Conservation (phyloP, 257 asterid species). For the Solanum boliviense region DNA sequence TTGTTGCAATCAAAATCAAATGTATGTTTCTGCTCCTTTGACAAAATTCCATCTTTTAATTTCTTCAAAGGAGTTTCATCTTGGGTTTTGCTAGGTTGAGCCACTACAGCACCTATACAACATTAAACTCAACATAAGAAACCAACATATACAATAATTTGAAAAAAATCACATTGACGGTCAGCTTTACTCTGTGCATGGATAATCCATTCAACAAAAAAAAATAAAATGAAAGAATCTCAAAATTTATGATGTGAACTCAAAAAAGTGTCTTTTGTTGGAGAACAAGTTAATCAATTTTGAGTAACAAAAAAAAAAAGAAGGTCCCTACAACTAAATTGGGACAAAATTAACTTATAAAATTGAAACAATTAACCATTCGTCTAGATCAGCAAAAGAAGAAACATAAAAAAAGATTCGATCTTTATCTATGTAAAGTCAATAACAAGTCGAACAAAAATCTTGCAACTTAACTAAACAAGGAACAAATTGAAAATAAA, state of each 20-base stretch:
- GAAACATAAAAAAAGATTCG: not conserved
- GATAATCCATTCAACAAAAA: not conserved
- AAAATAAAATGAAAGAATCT: not conserved
- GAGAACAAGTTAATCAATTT: not conserved
- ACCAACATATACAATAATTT: not conserved
- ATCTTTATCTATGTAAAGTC: not conserved
- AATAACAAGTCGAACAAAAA: not conserved
- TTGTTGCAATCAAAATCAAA: slow-evolving; percentile 10
- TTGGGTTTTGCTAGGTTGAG: slow-evolving; percentile 12
- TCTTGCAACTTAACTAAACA: not conserved
- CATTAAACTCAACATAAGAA: slow-evolving; percentile 2
- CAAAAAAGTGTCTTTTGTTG: not conserved
- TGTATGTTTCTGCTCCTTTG: slow-evolving; percentile 14
- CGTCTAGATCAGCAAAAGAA: not conserved
- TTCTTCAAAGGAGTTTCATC: slow-evolving; percentile 28
- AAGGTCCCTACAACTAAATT: not conserved
- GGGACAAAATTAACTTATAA: not conserved
- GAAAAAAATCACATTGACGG: not conserved
- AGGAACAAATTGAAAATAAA: not conserved
- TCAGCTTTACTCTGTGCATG: not conserved
- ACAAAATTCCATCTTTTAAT: slow-evolving; percentile 27
- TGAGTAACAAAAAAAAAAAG: too few relatives aligned
- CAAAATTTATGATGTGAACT: not conserved
- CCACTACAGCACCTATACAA: slow-evolving; percentile 30
- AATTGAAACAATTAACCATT: not conserved